These are phyloP conservation scores for Pezizomycotina sp. DNA, from an alignment of 2,329 filamentous ascomycete species.

Conservation along the genomic window DNA sequence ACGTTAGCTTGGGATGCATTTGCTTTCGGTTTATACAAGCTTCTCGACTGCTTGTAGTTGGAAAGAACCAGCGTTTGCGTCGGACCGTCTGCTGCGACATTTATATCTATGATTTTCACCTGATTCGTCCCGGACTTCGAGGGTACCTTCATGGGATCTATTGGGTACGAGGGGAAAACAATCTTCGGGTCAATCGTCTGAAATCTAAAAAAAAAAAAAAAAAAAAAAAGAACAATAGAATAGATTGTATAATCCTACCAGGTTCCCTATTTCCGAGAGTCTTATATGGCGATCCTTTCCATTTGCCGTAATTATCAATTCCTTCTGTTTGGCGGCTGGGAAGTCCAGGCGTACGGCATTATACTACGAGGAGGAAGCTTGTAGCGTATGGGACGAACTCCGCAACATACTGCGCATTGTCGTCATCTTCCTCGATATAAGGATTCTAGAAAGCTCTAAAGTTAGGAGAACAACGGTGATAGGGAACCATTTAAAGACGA, in stretches of 20 bases:
- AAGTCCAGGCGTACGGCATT: conserved; percentile 99
- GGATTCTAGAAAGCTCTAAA: conserved; percentile 40
- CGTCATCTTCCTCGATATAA: conserved; percentile 77
- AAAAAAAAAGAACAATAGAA: too few relatives aligned
- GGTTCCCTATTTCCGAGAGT: conserved; percentile 86
- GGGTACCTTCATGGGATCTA: conserved; percentile 64
- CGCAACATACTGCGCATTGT: conserved; percentile 50
- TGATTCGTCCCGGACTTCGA: conserved; percentile 43
- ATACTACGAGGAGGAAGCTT: conserved; percentile 84
- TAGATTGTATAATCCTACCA: conserved; percentile 37
- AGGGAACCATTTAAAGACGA: background rate
- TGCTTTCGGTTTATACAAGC: conserved; percentile 60
- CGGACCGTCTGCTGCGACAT: conserved; percentile 85
- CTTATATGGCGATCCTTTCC: conserved; percentile 81
- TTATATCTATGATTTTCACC: conserved; percentile 87
- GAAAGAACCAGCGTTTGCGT: conserved; percentile 88
- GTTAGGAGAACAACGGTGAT: conserved; percentile 3
- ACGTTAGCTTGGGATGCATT: conserved; percentile 40
- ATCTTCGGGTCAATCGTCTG: background rate
- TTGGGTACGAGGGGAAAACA: background rate
- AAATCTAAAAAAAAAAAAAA: too few relatives aligned
- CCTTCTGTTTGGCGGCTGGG: conserved; percentile 89
- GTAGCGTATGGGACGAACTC: conserved; percentile 86
- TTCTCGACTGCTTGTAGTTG: conserved; percentile 85
- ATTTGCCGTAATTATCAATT: conserved; percentile 65